Base-by-base conservation (phyloP, 1,284 basidiomycete genomes). In the Bondarzewia mesenterica region DNA sequence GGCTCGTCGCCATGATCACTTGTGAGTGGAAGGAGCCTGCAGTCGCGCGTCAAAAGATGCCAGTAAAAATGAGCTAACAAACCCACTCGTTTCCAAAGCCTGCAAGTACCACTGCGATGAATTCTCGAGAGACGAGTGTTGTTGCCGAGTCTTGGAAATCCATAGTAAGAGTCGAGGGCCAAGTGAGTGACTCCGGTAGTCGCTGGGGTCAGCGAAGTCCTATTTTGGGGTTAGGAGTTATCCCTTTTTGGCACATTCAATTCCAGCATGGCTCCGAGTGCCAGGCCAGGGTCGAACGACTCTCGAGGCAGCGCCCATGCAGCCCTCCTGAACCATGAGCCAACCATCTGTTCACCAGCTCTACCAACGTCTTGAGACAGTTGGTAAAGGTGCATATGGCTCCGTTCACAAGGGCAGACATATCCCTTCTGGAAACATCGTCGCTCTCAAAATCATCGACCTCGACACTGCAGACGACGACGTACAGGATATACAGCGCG, bases 371-470 rank as follows among this genome's bases (percentile, higher is more conserved):
- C 70, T 80, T 22, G 78, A 83, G 55, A 76, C 78, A 40, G 69
- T 81, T 36, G 93, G 93, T n/a, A 93, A 92, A 67, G 93, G 93
- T 52, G 90, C 92, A 5, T 96, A 94, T 68, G 93, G 93, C 44
- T 91, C 91, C 7, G 93, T 97, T n/a, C 90, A 94, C 72, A 91
- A 89, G 62, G 93, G 90, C n/a, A 71, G 84, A 49, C 89, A 96
- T 57, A 74, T 89, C 40, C 77, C 84, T 1, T 85, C 89, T 0
- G 88, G 90, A 15, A 88, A 91, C 47, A 76, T 93, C 44, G 91
- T 97, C 15, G 94, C 93, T 14, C 83, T 97, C 68, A 97, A 99
- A 71, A 95, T 99, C 63, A 97, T 99, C 72, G 93, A 99, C 64
- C 84, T 99, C 54, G 96, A 99, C 68, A 96, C 90, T 15, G 84